Conservation (phyloP, 306 rosid species). For the Vigna unguiculata region DNA sequence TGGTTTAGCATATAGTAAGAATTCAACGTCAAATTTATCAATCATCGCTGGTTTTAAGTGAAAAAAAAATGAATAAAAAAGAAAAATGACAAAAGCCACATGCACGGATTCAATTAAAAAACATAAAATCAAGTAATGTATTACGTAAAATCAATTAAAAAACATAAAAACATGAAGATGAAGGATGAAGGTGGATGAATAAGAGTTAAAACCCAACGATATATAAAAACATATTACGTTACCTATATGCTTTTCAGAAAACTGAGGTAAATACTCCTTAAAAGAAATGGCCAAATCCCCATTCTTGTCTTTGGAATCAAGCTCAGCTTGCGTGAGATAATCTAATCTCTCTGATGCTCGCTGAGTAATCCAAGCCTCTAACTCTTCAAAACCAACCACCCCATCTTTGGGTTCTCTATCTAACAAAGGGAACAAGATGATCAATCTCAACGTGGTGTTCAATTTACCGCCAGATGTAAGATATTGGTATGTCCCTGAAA, state of each 20-base stretch:
- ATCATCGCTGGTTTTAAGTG: no score
- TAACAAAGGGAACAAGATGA: slow-evolving; percentile 69
- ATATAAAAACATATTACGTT: background rate
- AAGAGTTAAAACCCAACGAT: background rate
- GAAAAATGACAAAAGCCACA: no score
- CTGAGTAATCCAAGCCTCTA: slow-evolving; percentile 58
- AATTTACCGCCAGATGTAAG: slow-evolving; percentile 50
- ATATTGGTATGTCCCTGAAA: slow-evolving; percentile 46
- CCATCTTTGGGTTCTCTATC: slow-evolving; percentile 69
- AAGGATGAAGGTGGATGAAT: background rate
- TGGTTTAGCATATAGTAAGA: slow-evolving; percentile 32
- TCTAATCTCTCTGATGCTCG: slow-evolving; percentile 61
- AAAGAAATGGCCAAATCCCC: slow-evolving; percentile 66
- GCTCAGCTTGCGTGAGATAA: slow-evolving; percentile 49
- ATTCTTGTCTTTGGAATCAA: slow-evolving; percentile 58
- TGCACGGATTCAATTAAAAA: no score
- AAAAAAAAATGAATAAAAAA: no score
- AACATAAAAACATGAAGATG: no score
- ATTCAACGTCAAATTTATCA: background rate
- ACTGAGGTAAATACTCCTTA: slow-evolving; percentile 68
- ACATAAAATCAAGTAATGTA: no score
- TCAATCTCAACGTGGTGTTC: slow-evolving; percentile 70
- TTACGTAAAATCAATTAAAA: no score
- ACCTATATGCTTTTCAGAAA: slow-evolving; percentile 66
- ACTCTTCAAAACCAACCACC: slow-evolving; percentile 53